Evolutionary conservation across 2,329 filamentous ascomycete genomes (phyloP), one percentile per base, ranked within the genome.

Genomic region (Zopfia rhizophila): DNA sequence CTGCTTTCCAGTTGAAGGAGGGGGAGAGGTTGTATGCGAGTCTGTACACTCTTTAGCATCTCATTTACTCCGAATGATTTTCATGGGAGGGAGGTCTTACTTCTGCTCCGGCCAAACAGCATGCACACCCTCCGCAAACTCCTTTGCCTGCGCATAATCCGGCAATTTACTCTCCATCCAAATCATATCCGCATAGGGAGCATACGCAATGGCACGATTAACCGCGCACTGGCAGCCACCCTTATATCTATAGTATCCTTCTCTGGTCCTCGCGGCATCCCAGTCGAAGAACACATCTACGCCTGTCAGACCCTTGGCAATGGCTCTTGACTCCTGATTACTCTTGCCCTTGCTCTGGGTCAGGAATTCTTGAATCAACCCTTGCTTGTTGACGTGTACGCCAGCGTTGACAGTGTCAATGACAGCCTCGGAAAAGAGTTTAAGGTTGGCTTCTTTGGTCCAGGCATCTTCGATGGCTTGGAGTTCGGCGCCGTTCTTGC

Each of bases 111-210:
- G 94, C 85, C 89, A 97, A 7, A 91, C 90, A 45, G 91, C 89
- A 75, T 97, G 94, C 28, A 99, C 93, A 37, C 94, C 93, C 30
- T 89, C 82, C 22, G 94, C 92, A 63, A 99, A 99, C 69, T 97
- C 89, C 78, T 91, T 84, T 17, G 94, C 94, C 78, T 97, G 94
- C 37, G 82, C 81, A 72, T 81, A 97, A 72, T 97, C 93, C 32
- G 94, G 94, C 58, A 96, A 81, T 78, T 96, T 97, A 78, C 88
- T 93, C 83, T 99, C 94, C 94, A 99, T 99, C 94, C 94, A 99
- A 75, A 99, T 96, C 72, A 95, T 86, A 68, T 97, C 93, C 53
- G 88, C 89, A 77, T 95, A 96, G 2, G 94, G 93, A 0, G 90
- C 93, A 69, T 95, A 97, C 5, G 93, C 91, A 47, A 96, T 78